Conservation (phyloP, 169 alveolate species). For the Plasmodium vinckei region DNA sequence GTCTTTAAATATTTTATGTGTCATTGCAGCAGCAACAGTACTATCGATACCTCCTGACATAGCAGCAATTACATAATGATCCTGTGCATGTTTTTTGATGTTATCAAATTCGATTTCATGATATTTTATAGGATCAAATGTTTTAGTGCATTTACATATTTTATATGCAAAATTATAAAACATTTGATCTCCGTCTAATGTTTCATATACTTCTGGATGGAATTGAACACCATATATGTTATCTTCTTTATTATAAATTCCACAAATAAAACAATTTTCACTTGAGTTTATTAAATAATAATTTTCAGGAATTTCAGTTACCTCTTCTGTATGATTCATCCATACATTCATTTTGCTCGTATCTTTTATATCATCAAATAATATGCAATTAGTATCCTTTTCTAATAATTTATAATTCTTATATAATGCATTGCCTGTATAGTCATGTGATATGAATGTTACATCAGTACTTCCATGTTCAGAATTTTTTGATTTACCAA, state of each 20-base stretch:
- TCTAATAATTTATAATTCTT: constrained; percentile 36
- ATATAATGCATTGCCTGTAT: constrained; percentile 15
- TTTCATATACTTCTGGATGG: constrained; percentile 84
- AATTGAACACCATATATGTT: constrained; percentile 79
- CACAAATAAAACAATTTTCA: constrained; percentile 72
- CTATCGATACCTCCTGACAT: constrained; percentile 88
- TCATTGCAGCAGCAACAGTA: constrained; percentile 86
- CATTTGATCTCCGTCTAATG: constrained; percentile 77
- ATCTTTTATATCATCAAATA: constrained; percentile 74
- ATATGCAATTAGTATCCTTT: constrained; percentile 7
- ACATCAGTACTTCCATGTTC: constrained; percentile 77
- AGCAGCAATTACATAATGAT: constrained; percentile 83
- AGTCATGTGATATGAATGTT: constrained; percentile 53
- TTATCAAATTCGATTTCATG: constrained; percentile 77
- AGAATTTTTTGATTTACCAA: constrained; percentile 59
- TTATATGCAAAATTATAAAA: constrained; percentile 81
- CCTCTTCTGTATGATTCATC: constrained; percentile 79
- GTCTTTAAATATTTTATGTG: constrained; percentile 82
- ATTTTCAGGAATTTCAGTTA: constrained; percentile 78
- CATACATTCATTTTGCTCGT: constrained; percentile 52
- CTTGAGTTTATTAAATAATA: constrained; percentile 76
- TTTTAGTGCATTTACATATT: constrained; percentile 79
- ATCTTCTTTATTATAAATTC: constrained; percentile 74
- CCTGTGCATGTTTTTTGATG: constrained; percentile 73
- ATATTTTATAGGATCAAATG: constrained; percentile 72